Percentiles rank a stretch among this genome's conserved stretches.
Conservation (phyloP, 2,329 filamentous ascomycete genomes). For the Clonostachys solani region DNA sequence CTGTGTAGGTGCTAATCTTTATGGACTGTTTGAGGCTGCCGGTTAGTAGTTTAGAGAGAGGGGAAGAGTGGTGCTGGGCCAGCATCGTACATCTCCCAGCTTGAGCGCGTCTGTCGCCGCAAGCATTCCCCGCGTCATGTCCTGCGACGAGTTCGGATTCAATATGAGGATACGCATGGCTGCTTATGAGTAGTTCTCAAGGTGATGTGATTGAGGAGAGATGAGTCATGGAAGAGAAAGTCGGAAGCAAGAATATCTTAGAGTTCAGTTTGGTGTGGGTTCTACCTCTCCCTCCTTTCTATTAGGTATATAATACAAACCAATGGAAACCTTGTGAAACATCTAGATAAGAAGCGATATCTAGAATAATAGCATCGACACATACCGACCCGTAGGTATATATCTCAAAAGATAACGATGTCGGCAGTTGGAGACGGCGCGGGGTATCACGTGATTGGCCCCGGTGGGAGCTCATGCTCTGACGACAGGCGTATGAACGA, state of each 20-base stretch:
- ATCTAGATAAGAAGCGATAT: not conserved
- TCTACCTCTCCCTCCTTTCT: too few relatives aligned
- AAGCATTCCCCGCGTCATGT: slow-evolving; percentile 67
- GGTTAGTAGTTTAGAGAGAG: not conserved
- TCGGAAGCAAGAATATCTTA: too few relatives aligned
- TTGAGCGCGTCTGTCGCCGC: slow-evolving; percentile 37
- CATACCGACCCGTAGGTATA: not conserved
- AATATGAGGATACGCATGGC: slow-evolving; percentile 56
- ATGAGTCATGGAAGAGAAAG: too few relatives aligned
- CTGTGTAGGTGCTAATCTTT: slow-evolving; percentile 61
- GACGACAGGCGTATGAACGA: slow-evolving; percentile 23
- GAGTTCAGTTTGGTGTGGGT: too few relatives aligned
- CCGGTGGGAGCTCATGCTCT: slow-evolving; percentile 15
- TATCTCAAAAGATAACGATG: not conserved
- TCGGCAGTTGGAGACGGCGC: slow-evolving; percentile 7
- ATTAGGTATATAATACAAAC: too few relatives aligned
- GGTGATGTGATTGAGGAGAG: too few relatives aligned
- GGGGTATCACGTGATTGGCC: slow-evolving; percentile 31
- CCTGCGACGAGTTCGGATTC: slow-evolving; percentile 72
- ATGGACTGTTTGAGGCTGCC: slow-evolving; percentile 25
- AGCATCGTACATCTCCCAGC: slow-evolving; percentile 23
- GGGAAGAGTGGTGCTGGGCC: slow-evolving; percentile 4
- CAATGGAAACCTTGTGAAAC: too few relatives aligned
- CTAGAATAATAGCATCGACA: not conserved
- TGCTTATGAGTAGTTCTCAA: not conserved